These are phyloP conservation scores for Candida xiaguanensis DNA, from an alignment of 805 yeast genomes.

Conservation along the genomic window DNA sequence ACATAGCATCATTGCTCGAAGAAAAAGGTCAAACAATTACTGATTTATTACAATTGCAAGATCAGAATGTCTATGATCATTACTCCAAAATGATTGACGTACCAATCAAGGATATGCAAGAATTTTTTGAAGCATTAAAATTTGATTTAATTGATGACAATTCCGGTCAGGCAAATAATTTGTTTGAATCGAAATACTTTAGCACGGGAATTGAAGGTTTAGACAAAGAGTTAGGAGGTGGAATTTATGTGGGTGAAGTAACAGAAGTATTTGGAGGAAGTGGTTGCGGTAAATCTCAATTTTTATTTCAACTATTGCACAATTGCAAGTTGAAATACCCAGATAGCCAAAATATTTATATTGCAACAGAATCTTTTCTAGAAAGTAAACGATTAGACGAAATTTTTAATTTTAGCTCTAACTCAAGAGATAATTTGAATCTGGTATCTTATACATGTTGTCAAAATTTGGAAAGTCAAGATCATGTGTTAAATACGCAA, in stretches of 20 bases:
- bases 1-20: constrained; percentile 15
- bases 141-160: not conserved
- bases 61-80: constrained; percentile 11
- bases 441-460: constrained; percentile 55
- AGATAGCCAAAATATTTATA: constrained; percentile 43
- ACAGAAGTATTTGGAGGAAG: constrained; percentile 84
- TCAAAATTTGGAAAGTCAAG: constrained; percentile 67
- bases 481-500: constrained; percentile 66
- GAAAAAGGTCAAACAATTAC: constrained; percentile 23
- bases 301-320: constrained; percentile 62
- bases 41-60: constrained; percentile 20
- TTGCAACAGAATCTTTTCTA: constrained; percentile 73
- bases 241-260: constrained; percentile 26
- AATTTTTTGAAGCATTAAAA: constrained; percentile 11
- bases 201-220: constrained; percentile 23
- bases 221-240: constrained; percentile 25
- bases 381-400: constrained; percentile 57
- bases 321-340: constrained; percentile 41
- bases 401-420: constrained; percentile 17
- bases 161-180: not conserved
- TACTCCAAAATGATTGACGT: constrained; percentile 21
- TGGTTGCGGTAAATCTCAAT: constrained; percentile 83
- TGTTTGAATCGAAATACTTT: constrained; percentile 7
- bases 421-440: constrained; percentile 18
- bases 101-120: constrained; percentile 25